Conservation (phyloP, 2,329 filamentous ascomycete genomes). For the Rhynchosporium graminicola region DNA sequence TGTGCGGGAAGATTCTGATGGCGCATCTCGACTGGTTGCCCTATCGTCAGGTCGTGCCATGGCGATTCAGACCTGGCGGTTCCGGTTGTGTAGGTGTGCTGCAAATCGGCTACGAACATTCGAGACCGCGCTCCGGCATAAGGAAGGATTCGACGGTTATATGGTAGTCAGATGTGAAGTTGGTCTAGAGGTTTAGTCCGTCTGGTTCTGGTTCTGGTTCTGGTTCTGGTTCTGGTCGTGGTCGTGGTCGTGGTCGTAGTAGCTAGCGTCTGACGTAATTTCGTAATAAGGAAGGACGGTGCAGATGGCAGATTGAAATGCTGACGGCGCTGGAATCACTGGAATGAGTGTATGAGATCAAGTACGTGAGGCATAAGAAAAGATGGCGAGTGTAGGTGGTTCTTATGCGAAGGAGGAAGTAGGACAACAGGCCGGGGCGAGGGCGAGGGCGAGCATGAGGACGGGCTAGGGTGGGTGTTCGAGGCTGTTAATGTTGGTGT, state of each 20-base stretch:
- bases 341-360: neutral
- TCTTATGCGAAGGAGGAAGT: slow-evolving; percentile 12
- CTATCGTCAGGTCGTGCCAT: slow-evolving; percentile 46
- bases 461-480: too few species aligned
- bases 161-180: too few species aligned
- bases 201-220: neutral
- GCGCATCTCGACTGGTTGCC: slow-evolving; percentile 47
- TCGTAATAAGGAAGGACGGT: slow-evolving; percentile 13
- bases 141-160: neutral
- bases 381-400: slow-evolving; percentile 1
- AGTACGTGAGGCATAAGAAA: too few species aligned
- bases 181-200: neutral
- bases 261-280: neutral
- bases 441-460: neutral
- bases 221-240: neutral
- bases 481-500: too few species aligned
- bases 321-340: neutral
- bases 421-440: neutral
- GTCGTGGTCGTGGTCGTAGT: neutral
- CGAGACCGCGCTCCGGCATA: neutral
- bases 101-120: neutral
- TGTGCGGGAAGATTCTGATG: slow-evolving; percentile 38
- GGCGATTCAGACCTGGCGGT: neutral
- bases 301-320: neutral
- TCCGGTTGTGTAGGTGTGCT: neutral